A percentile compares a stretch with the other conserved stretches of the same genome.
Conservation (phyloP, 495 filamentous ascomycete species). For the Penicillium canescens region DNA sequence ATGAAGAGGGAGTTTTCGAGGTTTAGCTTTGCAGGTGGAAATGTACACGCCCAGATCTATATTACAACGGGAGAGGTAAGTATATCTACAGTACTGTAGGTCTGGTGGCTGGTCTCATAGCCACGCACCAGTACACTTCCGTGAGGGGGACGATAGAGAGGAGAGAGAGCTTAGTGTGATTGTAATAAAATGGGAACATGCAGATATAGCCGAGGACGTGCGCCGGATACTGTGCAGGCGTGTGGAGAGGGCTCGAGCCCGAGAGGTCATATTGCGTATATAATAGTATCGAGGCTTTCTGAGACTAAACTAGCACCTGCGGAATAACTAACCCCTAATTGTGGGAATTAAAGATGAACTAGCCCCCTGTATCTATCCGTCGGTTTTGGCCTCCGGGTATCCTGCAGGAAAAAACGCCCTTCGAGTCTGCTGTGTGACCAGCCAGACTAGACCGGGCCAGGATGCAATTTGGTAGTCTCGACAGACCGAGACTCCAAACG, state of each 20-base stretch:
- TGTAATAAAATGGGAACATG: not conserved
- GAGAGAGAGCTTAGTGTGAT: not conserved
- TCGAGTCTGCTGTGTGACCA: conserved; percentile 3
- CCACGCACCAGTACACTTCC: conserved; percentile 1
- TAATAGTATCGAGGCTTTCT: not conserved
- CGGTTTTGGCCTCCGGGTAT: not conserved
- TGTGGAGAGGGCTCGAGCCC: conserved; percentile 1
- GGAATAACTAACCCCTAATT: not conserved
- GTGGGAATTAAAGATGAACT: not conserved
- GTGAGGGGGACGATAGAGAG: not conserved
- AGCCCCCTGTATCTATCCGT: not conserved
- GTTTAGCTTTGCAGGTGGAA: not conserved
- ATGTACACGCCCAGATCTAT: not conserved
- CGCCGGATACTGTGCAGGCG: not conserved
- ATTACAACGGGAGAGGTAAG: not conserved
- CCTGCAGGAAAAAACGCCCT: not conserved
- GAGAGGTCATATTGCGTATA: not conserved
- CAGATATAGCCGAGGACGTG: not conserved
- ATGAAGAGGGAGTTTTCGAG: conserved; percentile 6
- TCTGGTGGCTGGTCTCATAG: not conserved
- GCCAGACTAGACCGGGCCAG: not conserved
- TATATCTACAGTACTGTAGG: not conserved
- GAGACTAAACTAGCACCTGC: not conserved
- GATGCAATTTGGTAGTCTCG: not conserved
- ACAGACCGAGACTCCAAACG: conserved; percentile 1